Conservation (phyloP, 176 grass and related monocot genomes). For the Coix lacrymajobi region DNA sequence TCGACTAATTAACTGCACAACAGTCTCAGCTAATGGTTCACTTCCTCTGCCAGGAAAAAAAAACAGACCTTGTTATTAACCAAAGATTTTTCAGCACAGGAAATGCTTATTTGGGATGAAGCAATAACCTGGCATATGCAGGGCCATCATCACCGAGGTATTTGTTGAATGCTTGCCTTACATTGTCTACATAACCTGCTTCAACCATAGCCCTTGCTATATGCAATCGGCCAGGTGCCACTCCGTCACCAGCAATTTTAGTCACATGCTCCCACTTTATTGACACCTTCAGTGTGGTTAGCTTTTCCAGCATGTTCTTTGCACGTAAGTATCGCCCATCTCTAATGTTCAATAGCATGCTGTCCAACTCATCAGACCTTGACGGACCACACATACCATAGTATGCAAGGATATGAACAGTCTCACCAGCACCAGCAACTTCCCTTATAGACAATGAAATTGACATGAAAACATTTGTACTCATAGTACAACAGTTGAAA, state of each 20-base stretch:
- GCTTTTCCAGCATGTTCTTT: slow-evolving; percentile 81
- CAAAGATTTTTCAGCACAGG: neutral
- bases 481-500: neutral
- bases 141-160: slow-evolving; percentile 80
- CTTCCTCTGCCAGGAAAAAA: slow-evolving; percentile 52
- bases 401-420: slow-evolving; percentile 95
- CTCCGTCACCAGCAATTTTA: slow-evolving; percentile 86
- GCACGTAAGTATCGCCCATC: slow-evolving; percentile 64
- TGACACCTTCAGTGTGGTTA: slow-evolving; percentile 59
- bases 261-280: slow-evolving; percentile 72
- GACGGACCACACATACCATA: slow-evolving; percentile 89
- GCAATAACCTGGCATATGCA: slow-evolving; percentile 75
- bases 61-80: neutral
- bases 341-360: slow-evolving; percentile 76
- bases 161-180: slow-evolving; percentile 89
- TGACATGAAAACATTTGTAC: neutral
- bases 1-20: slow-evolving; percentile 72
- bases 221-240: slow-evolving; percentile 84
- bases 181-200: slow-evolving; percentile 69
- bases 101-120: neutral
- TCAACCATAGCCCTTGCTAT: slow-evolving; percentile 88
- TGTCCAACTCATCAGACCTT: slow-evolving; percentile 59
- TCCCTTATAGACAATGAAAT: slow-evolving; percentile 38
- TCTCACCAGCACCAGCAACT: slow-evolving; percentile 57
- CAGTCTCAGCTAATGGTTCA: slow-evolving; percentile 74